Evolutionary conservation across 257 asterid species (phyloP), one percentile per base, ranked within the genome.

Genomic region (Anisodus tanguticus): DNA sequence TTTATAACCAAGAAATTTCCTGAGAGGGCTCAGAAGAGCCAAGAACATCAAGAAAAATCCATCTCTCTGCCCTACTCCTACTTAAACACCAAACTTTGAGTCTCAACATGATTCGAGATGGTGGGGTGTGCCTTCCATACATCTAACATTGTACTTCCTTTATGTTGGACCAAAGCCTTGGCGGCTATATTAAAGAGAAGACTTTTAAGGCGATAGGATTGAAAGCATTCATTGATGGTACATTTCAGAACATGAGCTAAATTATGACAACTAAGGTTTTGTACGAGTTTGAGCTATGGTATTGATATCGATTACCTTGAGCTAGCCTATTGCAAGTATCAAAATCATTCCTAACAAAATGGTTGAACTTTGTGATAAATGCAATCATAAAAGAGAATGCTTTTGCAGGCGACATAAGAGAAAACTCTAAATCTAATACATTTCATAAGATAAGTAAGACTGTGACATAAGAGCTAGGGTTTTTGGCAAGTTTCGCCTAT

Each of bases 291-390:
- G 59, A 10, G 59, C 5, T 72, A 7, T 6, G 11, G 39, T 10
- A 72, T 6, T 72, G 17, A n/a, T 72, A 45, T 72, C 5, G 0
- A n/a, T 19, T 85, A 92, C 98, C 98, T 95, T 95, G 83, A 91
- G 98, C 89, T 93, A 94, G 88, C n/a, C 66, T 85, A 74, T 86
- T 41, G 72, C 95, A 93, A 77, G 92, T 87, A 83, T 92, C 92
- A 64, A 87, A 92, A 87, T 95, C 95, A 54, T 90, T 92, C 66
- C 97, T 89, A 0, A 89, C 87, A 43, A 89, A 63, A 15, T 93
- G 92, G 43, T 96, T 89, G 58, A 71, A 71, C n/a, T 9, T 71
- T 0, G 1, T 11, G 16, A 71, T n/a, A 71, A 71, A 71, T 3
- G 58, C 39, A 45, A 45, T 71, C 79, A 71, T 9, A 71, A 9